Percentiles rank a stretch among this genome's conserved stretches.
Evolutionary conservation across 345 rosid species (phyloP).

Genomic region (Hypericum perforatum): DNA sequence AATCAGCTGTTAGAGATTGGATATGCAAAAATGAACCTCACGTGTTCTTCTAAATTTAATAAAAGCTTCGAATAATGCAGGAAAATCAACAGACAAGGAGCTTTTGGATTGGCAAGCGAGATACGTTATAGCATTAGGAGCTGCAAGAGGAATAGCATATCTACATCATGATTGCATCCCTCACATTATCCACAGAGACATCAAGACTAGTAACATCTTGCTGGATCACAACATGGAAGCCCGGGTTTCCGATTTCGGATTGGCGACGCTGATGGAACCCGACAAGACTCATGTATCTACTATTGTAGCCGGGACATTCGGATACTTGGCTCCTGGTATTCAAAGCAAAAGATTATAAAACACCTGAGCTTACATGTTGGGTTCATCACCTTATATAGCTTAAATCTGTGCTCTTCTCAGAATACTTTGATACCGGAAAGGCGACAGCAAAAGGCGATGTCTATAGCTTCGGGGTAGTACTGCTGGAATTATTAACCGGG

Average conservation of each 20-base stretch:
- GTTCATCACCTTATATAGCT: slow-evolving; percentile 2
- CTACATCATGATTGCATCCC: slow-evolving; percentile 89
- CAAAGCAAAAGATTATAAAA: neutral
- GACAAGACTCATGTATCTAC: slow-evolving; percentile 84
- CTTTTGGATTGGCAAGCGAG: slow-evolving; percentile 56
- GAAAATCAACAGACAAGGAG: slow-evolving; percentile 28
- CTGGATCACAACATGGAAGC: slow-evolving; percentile 82
- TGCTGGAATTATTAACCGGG: slow-evolving; percentile 70
- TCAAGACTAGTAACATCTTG: slow-evolving; percentile 71
- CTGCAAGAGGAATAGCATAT: slow-evolving; percentile 81
- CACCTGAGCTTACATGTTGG: neutral
- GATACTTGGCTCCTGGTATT: slow-evolving; percentile 78
- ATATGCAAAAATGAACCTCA: neutral
- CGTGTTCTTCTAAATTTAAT: too few species aligned
- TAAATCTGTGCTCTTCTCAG: slow-evolving; percentile 19
- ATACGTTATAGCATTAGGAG: slow-evolving; percentile 62
- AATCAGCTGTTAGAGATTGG: neutral
- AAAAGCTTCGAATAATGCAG: too few species aligned
- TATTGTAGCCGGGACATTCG: slow-evolving; percentile 69
- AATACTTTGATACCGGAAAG: slow-evolving; percentile 76
- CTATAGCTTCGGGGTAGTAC: slow-evolving; percentile 76
- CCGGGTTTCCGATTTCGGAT: slow-evolving; percentile 74
- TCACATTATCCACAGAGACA: slow-evolving; percentile 81
- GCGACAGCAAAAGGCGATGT: slow-evolving; percentile 79
- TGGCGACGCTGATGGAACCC: slow-evolving; percentile 72